These are phyloP conservation scores for Ceratocystis harringtonii DNA, from an alignment of 2,329 filamentous ascomycete species.

Conservation along the genomic window DNA sequence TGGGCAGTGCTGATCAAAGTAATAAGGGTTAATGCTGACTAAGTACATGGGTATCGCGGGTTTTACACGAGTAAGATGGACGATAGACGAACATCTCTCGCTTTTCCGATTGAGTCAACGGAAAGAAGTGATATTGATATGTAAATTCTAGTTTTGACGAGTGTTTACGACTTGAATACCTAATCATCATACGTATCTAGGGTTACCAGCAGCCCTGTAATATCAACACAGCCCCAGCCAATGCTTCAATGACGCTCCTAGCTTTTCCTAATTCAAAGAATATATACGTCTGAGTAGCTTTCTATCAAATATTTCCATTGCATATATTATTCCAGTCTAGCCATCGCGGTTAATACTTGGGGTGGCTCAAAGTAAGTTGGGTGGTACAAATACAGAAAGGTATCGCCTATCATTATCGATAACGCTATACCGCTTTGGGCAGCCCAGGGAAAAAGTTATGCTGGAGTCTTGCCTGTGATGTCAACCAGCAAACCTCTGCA, in stretches of 20 bases:
- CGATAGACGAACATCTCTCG: too few species aligned
- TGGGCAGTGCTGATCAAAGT: not conserved
- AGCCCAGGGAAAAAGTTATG: constrained; percentile 12
- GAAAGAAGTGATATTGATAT: too few species aligned
- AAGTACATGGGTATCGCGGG: not conserved
- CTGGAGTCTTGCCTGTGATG: not conserved
- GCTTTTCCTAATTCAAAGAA: not conserved
- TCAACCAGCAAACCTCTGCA: constrained; percentile 8
- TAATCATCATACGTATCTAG: not conserved
- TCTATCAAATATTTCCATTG: too few species aligned
- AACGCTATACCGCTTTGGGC: constrained; percentile 14
- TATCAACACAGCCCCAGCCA: not conserved
- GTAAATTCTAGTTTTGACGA: too few species aligned
- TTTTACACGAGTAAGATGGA: not conserved
- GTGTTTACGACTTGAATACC: too few species aligned
- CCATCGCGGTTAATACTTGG: too few species aligned
- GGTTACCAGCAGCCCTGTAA: not conserved
- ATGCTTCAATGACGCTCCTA: not conserved
- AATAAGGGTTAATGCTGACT: not conserved
- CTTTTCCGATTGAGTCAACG: too few species aligned
- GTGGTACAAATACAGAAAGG: not conserved
- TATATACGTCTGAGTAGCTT: too few species aligned
- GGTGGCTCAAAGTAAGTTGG: not conserved
- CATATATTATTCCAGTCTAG: too few species aligned
- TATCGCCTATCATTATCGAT: constrained; percentile 12